Evolutionary conservation across 1,284 basidiomycete species (phyloP).

Genomic region (Coniophora puteana): DNA sequence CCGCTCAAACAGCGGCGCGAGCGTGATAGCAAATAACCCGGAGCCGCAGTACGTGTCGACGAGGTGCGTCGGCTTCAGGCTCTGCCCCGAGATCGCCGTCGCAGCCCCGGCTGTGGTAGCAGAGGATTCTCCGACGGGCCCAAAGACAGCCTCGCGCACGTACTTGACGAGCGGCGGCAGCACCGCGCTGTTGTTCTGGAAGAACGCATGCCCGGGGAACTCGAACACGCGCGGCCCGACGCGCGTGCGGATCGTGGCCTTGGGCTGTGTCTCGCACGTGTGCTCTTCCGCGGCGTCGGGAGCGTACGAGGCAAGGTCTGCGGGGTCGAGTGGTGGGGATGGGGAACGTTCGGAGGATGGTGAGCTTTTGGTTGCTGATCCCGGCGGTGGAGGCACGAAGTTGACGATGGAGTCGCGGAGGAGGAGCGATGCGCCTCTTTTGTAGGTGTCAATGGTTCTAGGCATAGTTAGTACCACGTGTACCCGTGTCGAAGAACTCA

Average conservation of each 20-base stretch:
- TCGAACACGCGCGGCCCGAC: constrained; percentile 84
- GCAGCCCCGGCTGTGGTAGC: too few relatives aligned
- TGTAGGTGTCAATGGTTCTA: constrained; percentile 81
- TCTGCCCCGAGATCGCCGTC: too few relatives aligned
- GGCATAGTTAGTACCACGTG: constrained; percentile 7
- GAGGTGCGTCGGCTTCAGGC: constrained; percentile 64
- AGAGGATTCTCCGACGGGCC: constrained; percentile 15
- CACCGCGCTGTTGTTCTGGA: constrained; percentile 98
- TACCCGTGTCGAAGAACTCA: background rate
- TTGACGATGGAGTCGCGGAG: constrained; percentile 90
- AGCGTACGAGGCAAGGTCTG: constrained; percentile 15
- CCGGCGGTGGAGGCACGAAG: too few relatives aligned
- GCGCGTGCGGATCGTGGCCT: constrained; percentile 77
- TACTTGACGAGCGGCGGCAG: constrained; percentile 81
- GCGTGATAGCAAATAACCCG: constrained; percentile 89
- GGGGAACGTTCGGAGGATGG: constrained; percentile 25
- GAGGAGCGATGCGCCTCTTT: constrained; percentile 87
- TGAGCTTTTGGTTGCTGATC: too few relatives aligned
- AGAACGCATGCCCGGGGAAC: constrained; percentile 88
- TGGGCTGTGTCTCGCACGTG: constrained; percentile 83
- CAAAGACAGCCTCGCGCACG: constrained; percentile 74
- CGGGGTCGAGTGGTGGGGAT: constrained; percentile 8
- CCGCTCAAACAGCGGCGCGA: constrained; percentile 72
- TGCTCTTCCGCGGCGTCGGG: constrained; percentile 46
- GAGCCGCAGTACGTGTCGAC: constrained; percentile 92